Base-by-base conservation (phyloP, 2,329 filamentous ascomycete species). In the Pestalotiopsis sp. region DNA sequence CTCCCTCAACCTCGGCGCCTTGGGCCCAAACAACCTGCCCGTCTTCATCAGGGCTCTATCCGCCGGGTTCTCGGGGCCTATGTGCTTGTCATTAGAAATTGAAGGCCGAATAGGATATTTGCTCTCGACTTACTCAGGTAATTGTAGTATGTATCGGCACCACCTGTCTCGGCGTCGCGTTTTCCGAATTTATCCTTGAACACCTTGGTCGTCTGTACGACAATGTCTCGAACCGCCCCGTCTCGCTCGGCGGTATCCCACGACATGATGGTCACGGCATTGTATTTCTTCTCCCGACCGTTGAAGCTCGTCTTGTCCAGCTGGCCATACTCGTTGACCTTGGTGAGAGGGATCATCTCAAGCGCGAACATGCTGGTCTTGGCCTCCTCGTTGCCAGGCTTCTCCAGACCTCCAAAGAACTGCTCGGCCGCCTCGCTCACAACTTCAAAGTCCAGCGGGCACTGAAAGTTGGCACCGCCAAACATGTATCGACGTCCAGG, bases 391-490 rank as follows among this genome's bases (percentile, higher is more conserved):
- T 64, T 64, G 39, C 61, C 61, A 23, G 61, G 61, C 61, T 49
- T 49, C 9, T 64, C 39, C n/a, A 64, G n/a, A 23, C 61, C 61
- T 20, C 11, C n/a, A 31, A 41, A 64, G 39, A 25, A 64, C 61
- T 64, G 36, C 39, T 64, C 61, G 9, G 61, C 61, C 6, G 61
- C 61, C 7, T 64, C 61, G 4, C 39, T 64, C 38, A 78, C 72
- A 63, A 82, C 81, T 0, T 70, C 69, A 7, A 73, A 73, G 23
- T 76, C 76, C 25, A 86, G 72, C 0, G 84, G 83, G 38, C 83
- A 77, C 9, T 79, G 78, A 70, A 82, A 82, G 67, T 82, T 84
- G 12, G 82, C 76, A 0, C 83, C 83, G 65, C 84, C 83, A 74
- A 7, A 77, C 71, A 66, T 78, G 80, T 5, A 81, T 77, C 59